A percentile compares a stretch with the other conserved stretches of the same genome.
These are phyloP conservation scores for Eragrostis tef DNA, from an alignment of 202 grass and related monocot genomes.

Conservation along the genomic window DNA sequence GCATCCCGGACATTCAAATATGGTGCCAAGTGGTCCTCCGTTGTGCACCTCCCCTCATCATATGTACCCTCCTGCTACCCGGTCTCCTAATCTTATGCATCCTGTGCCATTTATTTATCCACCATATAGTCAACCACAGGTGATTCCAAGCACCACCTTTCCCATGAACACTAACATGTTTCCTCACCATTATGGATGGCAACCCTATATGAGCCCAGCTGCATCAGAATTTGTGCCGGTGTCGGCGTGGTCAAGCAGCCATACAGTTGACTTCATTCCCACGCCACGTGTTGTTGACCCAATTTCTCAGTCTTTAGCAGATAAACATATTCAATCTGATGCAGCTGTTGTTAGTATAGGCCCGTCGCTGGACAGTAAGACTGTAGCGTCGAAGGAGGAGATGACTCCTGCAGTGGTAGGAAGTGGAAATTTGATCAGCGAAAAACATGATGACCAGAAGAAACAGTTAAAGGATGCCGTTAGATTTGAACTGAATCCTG, in stretches of 20 bases:
- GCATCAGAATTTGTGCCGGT: slow-evolving; percentile 72
- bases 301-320: slow-evolving; percentile 71
- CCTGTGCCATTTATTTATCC: slow-evolving; percentile 88
- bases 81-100: slow-evolving; percentile 80
- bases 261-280: slow-evolving; percentile 62
- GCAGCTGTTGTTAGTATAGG: slow-evolving; percentile 66
- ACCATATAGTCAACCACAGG: slow-evolving; percentile 81
- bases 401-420: slow-evolving; percentile 50
- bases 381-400: slow-evolving; percentile 48
- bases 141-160: slow-evolving; percentile 72
- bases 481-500: slow-evolving; percentile 65
- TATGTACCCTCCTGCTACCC: slow-evolving; percentile 69
- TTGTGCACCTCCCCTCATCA: slow-evolving; percentile 88
- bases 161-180: slow-evolving; percentile 83
- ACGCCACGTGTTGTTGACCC: slow-evolving; percentile 54
- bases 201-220: slow-evolving; percentile 69
- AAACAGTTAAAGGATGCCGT: slow-evolving; percentile 53
- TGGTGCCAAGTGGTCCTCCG: slow-evolving; percentile 77
- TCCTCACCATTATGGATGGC: slow-evolving; percentile 84
- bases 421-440: slow-evolving; percentile 49
- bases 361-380: slow-evolving; percentile 63
- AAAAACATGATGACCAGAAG: slow-evolving; percentile 59
- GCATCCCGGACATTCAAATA: slow-evolving; percentile 67
- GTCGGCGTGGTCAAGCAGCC: slow-evolving; percentile 70
- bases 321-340: slow-evolving; percentile 71